phyloP scores from a whole-genome alignment of 2,329 filamentous ascomycete species.

The Lachnellula hyalina region DNA sequence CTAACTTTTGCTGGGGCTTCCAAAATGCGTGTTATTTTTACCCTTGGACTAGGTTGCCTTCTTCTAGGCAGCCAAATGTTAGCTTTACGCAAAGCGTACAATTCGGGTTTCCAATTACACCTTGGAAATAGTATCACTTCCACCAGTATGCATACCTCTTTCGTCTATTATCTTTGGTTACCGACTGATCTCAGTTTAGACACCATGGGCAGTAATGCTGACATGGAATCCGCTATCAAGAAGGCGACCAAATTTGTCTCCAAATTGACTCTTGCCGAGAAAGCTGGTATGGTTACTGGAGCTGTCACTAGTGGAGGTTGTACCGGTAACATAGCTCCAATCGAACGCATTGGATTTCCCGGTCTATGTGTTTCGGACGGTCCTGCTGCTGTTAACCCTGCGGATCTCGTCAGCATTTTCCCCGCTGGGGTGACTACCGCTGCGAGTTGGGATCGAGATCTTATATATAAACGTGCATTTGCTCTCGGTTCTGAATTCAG shows the following conservation, averaged over 20 bases:
- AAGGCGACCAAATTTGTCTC: conserved; percentile 64
- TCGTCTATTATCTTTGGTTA: background rate
- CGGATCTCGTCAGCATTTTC: conserved; percentile 49
- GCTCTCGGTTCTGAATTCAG: conserved; percentile 74
- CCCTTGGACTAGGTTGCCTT: background rate
- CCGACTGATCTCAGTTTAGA: background rate
- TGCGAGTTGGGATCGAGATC: conserved; percentile 69
- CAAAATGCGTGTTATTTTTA: background rate
- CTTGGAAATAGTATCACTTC: background rate
- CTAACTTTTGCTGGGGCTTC: background rate
- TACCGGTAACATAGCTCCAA: conserved; percentile 17
- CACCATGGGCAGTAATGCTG: background rate
- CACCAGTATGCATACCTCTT: background rate
- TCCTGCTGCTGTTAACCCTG: conserved; percentile 29
- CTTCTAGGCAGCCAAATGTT: background rate
- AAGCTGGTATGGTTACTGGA: conserved; percentile 14
- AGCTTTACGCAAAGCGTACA: background rate
- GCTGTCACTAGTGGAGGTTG: conserved; percentile 3
- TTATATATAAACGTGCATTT: conserved; percentile 61
- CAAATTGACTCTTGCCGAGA: conserved; percentile 30
- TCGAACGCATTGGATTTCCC: conserved; percentile 9
- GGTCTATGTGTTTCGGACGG: conserved; percentile 19
- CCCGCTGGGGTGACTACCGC: conserved; percentile 66
- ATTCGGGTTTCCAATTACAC: background rate
- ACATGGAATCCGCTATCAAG: conserved; percentile 48